Base-by-base conservation (phyloP, 1,139 yeast genomes). In the Yamadazyma songkhlaensis region DNA sequence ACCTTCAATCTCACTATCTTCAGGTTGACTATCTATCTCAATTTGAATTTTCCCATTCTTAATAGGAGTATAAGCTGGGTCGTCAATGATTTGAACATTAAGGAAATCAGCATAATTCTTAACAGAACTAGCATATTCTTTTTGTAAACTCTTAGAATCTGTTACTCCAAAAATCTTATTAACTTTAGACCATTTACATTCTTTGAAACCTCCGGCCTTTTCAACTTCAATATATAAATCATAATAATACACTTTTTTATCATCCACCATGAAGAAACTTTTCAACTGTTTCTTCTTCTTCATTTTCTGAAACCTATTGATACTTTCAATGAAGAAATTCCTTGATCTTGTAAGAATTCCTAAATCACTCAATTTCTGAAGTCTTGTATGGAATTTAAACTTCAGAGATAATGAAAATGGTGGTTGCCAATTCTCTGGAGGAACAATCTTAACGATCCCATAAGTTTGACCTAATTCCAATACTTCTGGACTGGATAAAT, bases 381-480 rank as follows among this genome's bases (percentile, higher is more conserved):
- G 56, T 39, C 92, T 60, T 5, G 88, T 83, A 45, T 78, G 81
- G 51, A 84, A 84, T 38, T 60, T 68, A 55, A 84, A 83, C 7
- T 62, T 53, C 29, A 66, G 62, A 34, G 84, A 71, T 12, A 84
- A 62, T 43, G 77, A 68, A 44, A 83, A 71, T 0, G 68, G 48
- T 2, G 84, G 82, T 38, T 61, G 60, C 76, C 85, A 81, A 9
- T 53, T 62, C 4, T 46, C 40, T 0, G 92, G 92, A 2, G 94
- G 89, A 1, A 75, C 67, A 1, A 84, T 49, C 52, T 84, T 84
- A 23, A 84, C 59, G 49, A 84, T 71, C 1, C 94, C 94, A 54
- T 67, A 83, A 34, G 65, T 56, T 9, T 61, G 62, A 4, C 92
- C 94, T 21, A 81, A 50, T n/a, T 60, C 50, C 9, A 69, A 59